Conservation (phyloP, 1,284 basidiomycete species). For the Phaffia rhodozyma region DNA sequence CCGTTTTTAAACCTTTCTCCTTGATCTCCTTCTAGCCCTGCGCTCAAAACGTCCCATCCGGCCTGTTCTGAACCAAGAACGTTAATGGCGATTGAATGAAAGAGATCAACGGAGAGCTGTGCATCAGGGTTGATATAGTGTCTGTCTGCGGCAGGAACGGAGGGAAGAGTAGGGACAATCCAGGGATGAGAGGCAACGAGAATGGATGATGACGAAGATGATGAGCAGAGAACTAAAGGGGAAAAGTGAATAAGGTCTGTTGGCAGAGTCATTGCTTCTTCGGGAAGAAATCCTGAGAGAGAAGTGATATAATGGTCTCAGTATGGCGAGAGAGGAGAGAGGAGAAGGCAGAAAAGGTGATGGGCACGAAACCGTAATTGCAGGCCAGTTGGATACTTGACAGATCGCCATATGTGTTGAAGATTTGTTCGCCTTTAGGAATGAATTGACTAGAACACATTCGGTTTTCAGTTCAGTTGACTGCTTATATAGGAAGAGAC, state of each 20-base stretch:
- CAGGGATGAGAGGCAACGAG: neutral
- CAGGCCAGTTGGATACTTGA: slow-evolving; percentile 1
- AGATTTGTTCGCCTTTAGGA: slow-evolving; percentile 50
- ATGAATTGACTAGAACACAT: slow-evolving; percentile 26
- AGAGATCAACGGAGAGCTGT: slow-evolving; percentile 4
- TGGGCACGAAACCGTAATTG: slow-evolving; percentile 9
- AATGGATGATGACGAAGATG: neutral
- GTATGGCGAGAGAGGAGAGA: neutral
- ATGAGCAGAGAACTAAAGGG: neutral
- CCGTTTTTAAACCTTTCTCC: slow-evolving; percentile 5
- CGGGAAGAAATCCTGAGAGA: slow-evolving; percentile 21
- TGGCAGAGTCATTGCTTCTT: slow-evolving; percentile 13
- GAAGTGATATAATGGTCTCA: slow-evolving; percentile 19
- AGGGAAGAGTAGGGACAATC: neutral
- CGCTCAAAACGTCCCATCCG: neutral
- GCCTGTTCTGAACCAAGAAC: neutral
- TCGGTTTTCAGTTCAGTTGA: slow-evolving; percentile 4
- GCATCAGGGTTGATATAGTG: slow-evolving; percentile 13
- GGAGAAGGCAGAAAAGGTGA: neutral
- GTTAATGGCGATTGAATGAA: neutral
- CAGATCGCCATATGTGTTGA: slow-evolving; percentile 67
- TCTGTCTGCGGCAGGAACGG: neutral
- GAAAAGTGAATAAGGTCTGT: slow-evolving; percentile 7
- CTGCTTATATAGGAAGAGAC: neutral
- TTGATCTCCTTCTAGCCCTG: neutral